Evolutionary conservation across 169 alveolate species (phyloP).

Genomic region (Blepharisma undulans): DNA sequence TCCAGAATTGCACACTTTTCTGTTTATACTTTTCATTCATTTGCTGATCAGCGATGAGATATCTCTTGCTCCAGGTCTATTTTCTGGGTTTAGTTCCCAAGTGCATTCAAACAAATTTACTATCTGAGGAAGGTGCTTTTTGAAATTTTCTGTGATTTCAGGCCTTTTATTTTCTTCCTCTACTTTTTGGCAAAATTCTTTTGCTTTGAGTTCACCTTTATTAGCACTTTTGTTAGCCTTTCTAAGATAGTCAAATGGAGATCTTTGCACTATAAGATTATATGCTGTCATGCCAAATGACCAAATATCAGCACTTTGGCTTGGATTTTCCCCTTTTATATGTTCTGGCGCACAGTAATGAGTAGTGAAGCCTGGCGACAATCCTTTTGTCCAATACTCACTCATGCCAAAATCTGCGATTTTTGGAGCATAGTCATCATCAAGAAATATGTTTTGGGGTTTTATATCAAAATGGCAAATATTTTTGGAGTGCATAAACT

Average conservation of each 20-base stretch:
- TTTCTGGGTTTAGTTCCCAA: conserved; percentile 16
- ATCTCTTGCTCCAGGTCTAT: background rate
- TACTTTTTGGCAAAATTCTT: background rate
- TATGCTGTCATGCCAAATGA: conserved; percentile 17
- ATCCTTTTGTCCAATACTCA: conserved; percentile 23
- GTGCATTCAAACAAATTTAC: background rate
- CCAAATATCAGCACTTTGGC: conserved; percentile 23
- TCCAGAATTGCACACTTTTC: no score
- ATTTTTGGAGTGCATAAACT: conserved; percentile 48
- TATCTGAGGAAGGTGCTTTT: background rate
- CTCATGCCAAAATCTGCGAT: conserved; percentile 34
- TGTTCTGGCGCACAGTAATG: conserved; percentile 31
- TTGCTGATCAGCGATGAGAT: background rate
- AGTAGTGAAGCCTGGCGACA: conserved; percentile 2
- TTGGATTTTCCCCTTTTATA: conserved; percentile 16
- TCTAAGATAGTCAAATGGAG: conserved; percentile 9
- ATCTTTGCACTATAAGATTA: background rate
- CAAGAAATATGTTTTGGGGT: conserved; percentile 58
- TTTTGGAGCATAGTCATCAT: conserved; percentile 39
- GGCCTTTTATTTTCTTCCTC: conserved; percentile 16
- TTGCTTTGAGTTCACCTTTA: no score
- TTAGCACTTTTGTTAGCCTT: background rate
- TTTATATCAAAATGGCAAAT: conserved; percentile 60
- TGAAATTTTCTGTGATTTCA: background rate
- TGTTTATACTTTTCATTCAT: background rate